phyloP scores from a whole-genome alignment of 169 alveolate species.

The Babesia microti region DNA sequence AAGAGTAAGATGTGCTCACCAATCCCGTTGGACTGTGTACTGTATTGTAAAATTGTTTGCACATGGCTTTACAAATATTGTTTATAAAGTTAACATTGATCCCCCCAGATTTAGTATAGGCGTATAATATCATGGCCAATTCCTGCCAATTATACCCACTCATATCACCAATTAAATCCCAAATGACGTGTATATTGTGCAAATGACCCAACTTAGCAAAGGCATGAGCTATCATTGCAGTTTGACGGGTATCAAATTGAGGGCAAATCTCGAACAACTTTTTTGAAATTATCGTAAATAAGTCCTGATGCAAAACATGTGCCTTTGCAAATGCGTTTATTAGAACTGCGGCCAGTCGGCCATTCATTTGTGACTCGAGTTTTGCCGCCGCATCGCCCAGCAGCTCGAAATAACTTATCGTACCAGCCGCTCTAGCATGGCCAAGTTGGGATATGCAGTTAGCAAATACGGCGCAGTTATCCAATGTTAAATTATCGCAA shows the following conservation, averaged over 20 bases:
- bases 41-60: conserved; percentile 3
- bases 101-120: conserved; percentile 26
- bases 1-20: no score
- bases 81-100: conserved; percentile 5
- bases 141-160: conserved; percentile 27
- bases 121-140: conserved; percentile 38
- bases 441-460: conserved; percentile 45
- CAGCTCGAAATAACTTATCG: conserved; percentile 7
- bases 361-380: conserved; percentile 3
- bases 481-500: no score
- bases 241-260: conserved; percentile 26
- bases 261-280: neutral
- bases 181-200: conserved; percentile 2
- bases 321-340: conserved; percentile 36
- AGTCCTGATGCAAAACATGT: conserved; percentile 21
- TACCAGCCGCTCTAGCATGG: conserved; percentile 17
- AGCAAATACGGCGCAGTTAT: no score
- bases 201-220: conserved; percentile 23
- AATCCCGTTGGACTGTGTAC: no score
- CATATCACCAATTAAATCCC: conserved; percentile 2
- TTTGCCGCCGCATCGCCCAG: conserved; percentile 16
- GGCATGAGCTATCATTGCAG: conserved; percentile 44
- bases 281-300: conserved; percentile 6
- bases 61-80: conserved; percentile 10
- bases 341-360: conserved; percentile 22